These are phyloP conservation scores for Tolypocladium inflatum DNA, from an alignment of 2,329 filamentous ascomycete genomes.

Conservation along the genomic window DNA sequence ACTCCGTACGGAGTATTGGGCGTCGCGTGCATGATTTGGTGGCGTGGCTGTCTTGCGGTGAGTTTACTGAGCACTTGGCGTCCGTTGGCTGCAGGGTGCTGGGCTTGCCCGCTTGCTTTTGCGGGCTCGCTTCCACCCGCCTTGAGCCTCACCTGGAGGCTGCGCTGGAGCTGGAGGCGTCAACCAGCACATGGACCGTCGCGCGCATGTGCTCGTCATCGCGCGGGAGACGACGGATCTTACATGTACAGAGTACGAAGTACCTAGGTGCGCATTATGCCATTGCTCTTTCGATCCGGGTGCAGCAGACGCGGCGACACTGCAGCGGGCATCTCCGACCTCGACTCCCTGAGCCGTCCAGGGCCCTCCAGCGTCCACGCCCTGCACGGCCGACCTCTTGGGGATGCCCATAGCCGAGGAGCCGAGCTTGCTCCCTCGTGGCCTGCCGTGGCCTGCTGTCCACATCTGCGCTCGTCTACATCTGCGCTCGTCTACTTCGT, in stretches of 20 bases:
- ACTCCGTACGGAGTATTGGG: no score
- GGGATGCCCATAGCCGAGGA: slow-evolving; percentile 1
- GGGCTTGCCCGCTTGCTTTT: not conserved
- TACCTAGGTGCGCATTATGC: not conserved
- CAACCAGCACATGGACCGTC: not conserved
- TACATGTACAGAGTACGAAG: not conserved
- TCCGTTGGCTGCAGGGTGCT: not conserved
- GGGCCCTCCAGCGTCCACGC: not conserved
- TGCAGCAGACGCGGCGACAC: not conserved
- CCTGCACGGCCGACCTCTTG: slow-evolving; percentile 2
- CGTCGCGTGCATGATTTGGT: not conserved
- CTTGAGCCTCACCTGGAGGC: not conserved
- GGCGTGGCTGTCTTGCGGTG: not conserved
- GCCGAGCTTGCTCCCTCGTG: slow-evolving; percentile 2
- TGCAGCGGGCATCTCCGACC: not conserved
- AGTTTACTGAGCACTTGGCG: not conserved
- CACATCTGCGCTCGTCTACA: not conserved
- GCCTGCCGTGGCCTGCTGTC: not conserved
- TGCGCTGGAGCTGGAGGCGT: not conserved
- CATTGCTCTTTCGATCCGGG: not conserved
- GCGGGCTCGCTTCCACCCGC: not conserved
- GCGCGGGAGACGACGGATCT: not conserved
- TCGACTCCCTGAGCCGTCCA: not conserved
- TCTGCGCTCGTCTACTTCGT: not conserved
- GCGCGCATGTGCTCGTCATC: not conserved